Evolutionary conservation across 176 grass and related monocot species (phyloP).

Genomic region (Canna indica): DNA sequence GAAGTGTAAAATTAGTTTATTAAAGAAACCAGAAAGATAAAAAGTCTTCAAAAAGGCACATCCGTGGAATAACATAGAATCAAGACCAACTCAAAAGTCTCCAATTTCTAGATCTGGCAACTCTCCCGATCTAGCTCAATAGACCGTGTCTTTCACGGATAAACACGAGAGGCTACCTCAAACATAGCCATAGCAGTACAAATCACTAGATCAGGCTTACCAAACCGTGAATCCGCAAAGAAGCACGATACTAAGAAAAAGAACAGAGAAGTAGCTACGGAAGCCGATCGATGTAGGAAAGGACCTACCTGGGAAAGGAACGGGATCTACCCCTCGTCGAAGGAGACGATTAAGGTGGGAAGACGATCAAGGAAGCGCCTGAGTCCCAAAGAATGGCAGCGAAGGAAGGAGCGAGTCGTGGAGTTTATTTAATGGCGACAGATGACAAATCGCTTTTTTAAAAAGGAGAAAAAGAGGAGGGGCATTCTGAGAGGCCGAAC

Average conservation of each 20-base stretch:
- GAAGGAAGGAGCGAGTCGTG: background rate
- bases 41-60: background rate
- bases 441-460: background rate
- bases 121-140: background rate
- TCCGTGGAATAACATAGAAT: background rate
- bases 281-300: background rate
- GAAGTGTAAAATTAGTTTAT: background rate
- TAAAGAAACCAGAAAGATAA: background rate
- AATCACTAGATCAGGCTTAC: background rate
- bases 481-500: too few relatives aligned
- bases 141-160: background rate
- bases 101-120: background rate
- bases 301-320: background rate
- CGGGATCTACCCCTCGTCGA: too few relatives aligned
- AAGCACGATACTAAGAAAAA: background rate
- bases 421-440: background rate
- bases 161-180: too few relatives aligned
- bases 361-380: background rate
- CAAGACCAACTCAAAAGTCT: background rate
- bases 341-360: too few relatives aligned
- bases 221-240: background rate
- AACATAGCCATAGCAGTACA: background rate
- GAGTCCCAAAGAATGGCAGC: background rate
- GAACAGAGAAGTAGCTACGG: background rate
- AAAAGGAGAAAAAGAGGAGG: background rate